Conservation (phyloP, 805 yeast genomes). For the Helenozyma rhizophorensis region DNA sequence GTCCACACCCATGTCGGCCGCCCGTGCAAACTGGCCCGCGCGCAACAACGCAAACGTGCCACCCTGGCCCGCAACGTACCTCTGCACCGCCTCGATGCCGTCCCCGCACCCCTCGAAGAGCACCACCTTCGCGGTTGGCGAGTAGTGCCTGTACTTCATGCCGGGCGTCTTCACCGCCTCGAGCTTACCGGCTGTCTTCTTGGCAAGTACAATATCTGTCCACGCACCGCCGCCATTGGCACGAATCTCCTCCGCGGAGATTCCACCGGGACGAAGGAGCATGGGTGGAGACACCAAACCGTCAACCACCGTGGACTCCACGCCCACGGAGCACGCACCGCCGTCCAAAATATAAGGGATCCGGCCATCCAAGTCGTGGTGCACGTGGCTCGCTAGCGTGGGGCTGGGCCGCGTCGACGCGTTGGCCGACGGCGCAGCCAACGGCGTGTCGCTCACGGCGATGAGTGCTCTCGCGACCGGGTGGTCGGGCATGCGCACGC, state of each 20-base stretch:
- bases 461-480: constrained; percentile 90
- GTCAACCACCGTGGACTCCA: constrained; percentile 91
- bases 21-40: constrained; percentile 30
- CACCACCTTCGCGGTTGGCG: constrained; percentile 82
- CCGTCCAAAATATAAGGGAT: constrained; percentile 90
- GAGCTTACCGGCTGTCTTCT: constrained; percentile 53
- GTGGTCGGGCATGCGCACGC: constrained; percentile 83
- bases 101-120: constrained; percentile 52
- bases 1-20: constrained; percentile 12
- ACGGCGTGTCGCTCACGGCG: constrained; percentile 75
- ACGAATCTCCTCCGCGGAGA: constrained; percentile 71
- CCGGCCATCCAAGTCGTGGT: constrained; percentile 68
- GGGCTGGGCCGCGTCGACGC: constrained; percentile 96
- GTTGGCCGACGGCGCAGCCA: constrained; percentile 98
- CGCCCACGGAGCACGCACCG: constrained; percentile 82
- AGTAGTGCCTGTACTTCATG: constrained; percentile 94
- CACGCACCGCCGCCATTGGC: constrained; percentile 64
- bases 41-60: constrained; percentile 51
- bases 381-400: constrained; percentile 82
- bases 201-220: constrained; percentile 60
- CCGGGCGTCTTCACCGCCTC: constrained; percentile 92
- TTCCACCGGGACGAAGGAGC: constrained; percentile 91
- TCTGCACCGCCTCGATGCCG: constrained; percentile 31
- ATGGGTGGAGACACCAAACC: constrained; percentile 84
- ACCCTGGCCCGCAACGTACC: constrained; percentile 16